Base-by-base conservation (phyloP, 805 yeast species). In the Scheffersomyces coipomensis region DNA sequence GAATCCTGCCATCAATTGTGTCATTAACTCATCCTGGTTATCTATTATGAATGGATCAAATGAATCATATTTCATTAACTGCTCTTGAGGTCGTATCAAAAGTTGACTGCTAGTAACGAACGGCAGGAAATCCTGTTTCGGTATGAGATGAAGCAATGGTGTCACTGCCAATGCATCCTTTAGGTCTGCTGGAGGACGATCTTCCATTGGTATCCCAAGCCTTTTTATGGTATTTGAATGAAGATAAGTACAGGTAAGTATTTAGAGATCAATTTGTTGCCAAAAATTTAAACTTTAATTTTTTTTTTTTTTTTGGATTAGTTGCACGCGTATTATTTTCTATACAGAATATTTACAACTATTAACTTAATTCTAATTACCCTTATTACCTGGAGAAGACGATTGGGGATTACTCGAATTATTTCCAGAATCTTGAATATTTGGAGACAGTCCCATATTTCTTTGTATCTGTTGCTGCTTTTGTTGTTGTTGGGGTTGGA, bases 91-190 rank as follows among this genome's bases (percentile, higher is more conserved):
- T 11, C 5, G 27, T 12, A 8, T 24, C 27, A 24, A 35, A 21
- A 6, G 3, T 11, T 5, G 25, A 19, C 29, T 22, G 12, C 47
- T 34, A 11, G 46, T 18, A 11, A 48, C 33, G 16, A 55, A 42
- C 6, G 56, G 51, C 9, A 52, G 47, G 17, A 54, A 25, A 21
- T 46, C 54, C 34, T 59, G 64, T n/a, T 47, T 51, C 16, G 64
- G 64, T n/a, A 60, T 34, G 9, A 60, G 49, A 35, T 58, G 62
- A 5, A 56, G 39, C 18, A 60, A 40, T 2, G 66, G 66, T n/a
- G 56, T 51, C 10, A 53, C 51, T 10, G 55, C 39, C 23, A 60
- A 43, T 13, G 55, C 58, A 40, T 59, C 60, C 21, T 42, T 42
- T n/a, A 60, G 33, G 33, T 46, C 48, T 18, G 38, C 29, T 5